Evolutionary conservation across 108 stramenopile species (phyloP), one percentile per base, ranked within the genome.

Genomic region (Thalassiosira profunda): DNA sequence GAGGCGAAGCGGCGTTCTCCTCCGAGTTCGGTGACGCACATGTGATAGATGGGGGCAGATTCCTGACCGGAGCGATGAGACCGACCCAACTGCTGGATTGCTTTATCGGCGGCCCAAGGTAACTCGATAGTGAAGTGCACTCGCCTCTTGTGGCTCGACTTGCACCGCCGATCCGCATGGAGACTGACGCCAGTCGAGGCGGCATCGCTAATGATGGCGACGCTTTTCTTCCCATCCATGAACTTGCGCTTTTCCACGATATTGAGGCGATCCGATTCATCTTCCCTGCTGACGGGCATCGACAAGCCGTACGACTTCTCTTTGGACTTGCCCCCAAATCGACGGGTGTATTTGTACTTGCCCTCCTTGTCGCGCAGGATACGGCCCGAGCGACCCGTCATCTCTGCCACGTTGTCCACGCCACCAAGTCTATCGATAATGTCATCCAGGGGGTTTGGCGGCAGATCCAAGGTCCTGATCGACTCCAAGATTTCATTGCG

Each of bases 51-150:
- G 28, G 91, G 91, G 1, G 84, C 91, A 12, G 67, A 57, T 17
- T 28, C 44, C 64, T 89, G 86, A n/a, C 79, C 86, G 51, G 88
- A 70, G 17, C 95, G 77, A 72, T 96, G 95, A n/a, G 84, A 64
- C 23, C 95, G 64, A 4, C 95, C 95, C 21, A 96, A 69, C 49
- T 96, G 95, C 77, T 96, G 81, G n/a, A 93, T 87, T 3, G 90
- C 90, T 67, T 89, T 91, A 67, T 95, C 94, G 2, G 94, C 94
- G 10, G 88, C 81, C 94, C 94, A 95, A 2, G 94, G 87, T n/a
- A 95, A 81, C 72, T 95, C 95, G 34, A 94, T 79, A 33, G 92
- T 94, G 35, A 90, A 84, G 70, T 96, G 95, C 12, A 92, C 80
- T 3, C 95, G 81, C 5, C 88, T 63, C 36, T 56, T 71, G 35